Conservation (phyloP, 257 asterid genomes). For the Cordia subcordata region DNA sequence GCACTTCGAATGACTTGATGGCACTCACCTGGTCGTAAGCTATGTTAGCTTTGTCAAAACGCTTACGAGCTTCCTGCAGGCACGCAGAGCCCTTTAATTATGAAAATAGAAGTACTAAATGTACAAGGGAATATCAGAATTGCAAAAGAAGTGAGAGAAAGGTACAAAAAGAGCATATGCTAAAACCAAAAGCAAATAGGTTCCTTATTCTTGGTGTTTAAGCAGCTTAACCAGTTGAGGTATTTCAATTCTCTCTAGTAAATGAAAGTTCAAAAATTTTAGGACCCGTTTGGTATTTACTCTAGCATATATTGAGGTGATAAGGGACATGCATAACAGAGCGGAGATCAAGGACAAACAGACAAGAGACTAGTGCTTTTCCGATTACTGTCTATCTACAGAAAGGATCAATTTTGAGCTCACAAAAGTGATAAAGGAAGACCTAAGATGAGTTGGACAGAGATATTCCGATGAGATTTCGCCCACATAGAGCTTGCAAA, state of each 20-base stretch:
- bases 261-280: too few relatives aligned
- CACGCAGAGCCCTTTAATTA: conserved; percentile 17
- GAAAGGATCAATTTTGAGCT: too few relatives aligned
- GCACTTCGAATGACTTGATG: conserved; percentile 3
- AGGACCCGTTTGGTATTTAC: not conserved
- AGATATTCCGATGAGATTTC: too few relatives aligned
- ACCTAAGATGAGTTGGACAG: too few relatives aligned
- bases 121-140: not conserved
- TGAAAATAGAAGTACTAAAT: not conserved
- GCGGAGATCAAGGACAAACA: too few relatives aligned
- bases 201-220: not conserved
- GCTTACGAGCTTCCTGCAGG: conserved; percentile 95
- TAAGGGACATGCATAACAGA: too few relatives aligned
- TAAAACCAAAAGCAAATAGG: not conserved
- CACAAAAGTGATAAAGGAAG: too few relatives aligned
- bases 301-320: too few relatives aligned
- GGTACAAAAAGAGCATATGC: not conserved
- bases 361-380: too few relatives aligned
- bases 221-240: not conserved
- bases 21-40: conserved; percentile 73
- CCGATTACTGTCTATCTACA: too few relatives aligned
- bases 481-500: too few relatives aligned
- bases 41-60: conserved; percentile 89
- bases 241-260: too few relatives aligned
- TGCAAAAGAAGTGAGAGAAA: not conserved